A percentile compares a stretch with the other conserved stretches of the same genome.
These are phyloP conservation scores for Syzygium aqueum DNA, from an alignment of 345 rosid species.

Conservation along the genomic window DNA sequence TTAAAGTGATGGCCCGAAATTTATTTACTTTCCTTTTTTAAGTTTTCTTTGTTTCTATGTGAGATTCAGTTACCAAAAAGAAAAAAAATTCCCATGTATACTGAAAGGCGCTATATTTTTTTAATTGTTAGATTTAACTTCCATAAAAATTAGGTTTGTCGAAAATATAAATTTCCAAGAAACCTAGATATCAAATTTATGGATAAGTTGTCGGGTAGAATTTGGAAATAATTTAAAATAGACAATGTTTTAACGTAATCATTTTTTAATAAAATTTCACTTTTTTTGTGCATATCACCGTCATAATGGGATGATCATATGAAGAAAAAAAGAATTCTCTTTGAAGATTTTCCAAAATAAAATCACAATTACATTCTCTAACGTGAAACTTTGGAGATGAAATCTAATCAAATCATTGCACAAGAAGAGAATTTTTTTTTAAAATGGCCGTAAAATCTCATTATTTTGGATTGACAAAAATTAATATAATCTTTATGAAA, in stretches of 20 bases:
- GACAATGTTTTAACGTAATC: fast-evolving
- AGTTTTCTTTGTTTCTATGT: background rate
- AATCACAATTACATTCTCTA: background rate
- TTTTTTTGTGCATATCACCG: background rate
- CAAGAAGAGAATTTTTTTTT: background rate
- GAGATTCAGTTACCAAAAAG: background rate
- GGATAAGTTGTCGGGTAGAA: background rate
- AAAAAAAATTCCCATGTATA: fast-evolving
- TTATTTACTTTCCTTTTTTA: background rate
- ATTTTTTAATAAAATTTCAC: fast-evolving
- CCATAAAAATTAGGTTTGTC: background rate
- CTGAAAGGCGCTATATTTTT: fast-evolving
- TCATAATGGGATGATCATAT: background rate
- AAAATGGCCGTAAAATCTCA: fast-evolving
- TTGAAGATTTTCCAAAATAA: background rate
- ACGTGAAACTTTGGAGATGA: fast-evolving
- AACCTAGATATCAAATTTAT: background rate
- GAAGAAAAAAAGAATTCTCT: background rate
- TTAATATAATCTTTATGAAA: background rate
- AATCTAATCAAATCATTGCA: fast-evolving
- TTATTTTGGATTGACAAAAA: background rate
- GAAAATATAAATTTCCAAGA: fast-evolving
- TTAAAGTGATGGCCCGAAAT: fast-evolving
- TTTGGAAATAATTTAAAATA: background rate
- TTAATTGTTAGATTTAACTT: background rate